Conservation (phyloP, 2,329 filamentous ascomycete species). For the Calonectria honghensis region DNA sequence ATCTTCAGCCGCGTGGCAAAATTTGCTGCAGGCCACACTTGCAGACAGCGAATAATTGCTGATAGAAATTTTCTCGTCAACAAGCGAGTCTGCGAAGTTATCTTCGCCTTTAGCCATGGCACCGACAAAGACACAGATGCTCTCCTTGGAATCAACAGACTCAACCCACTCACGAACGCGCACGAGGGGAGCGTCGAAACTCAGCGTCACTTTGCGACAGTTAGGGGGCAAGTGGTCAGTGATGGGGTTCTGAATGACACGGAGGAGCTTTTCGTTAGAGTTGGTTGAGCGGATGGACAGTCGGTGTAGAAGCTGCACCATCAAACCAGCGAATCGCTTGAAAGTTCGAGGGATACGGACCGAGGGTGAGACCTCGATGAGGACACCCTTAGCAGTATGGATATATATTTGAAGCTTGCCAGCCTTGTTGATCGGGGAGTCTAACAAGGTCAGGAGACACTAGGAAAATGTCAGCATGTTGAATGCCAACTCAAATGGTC, state of each 20-base stretch:
- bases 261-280: conserved; percentile 97
- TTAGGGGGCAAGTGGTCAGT: conserved; percentile 97
- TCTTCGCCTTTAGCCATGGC: conserved; percentile 99
- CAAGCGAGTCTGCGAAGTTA: conserved; percentile 94
- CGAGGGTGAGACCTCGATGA: conserved; percentile 98
- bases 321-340: conserved; percentile 98
- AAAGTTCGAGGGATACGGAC: conserved; percentile 98
- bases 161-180: conserved; percentile 93
- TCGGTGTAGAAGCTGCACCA: conserved; percentile 97
- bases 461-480: conserved; percentile 71
- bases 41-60: conserved; percentile 98
- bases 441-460: conserved; percentile 97
- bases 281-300: conserved; percentile 97
- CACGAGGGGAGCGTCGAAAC: conserved; percentile 92
- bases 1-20: conserved; percentile 98
- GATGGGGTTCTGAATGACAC: conserved; percentile 98
- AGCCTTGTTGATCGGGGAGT: conserved; percentile 99
- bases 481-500: conserved; percentile 61
- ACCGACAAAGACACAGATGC: conserved; percentile 97
- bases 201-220: conserved; percentile 97
- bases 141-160: conserved; percentile 86
- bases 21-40: conserved; percentile 99
- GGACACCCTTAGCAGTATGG: conserved; percentile 95
- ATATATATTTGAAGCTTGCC: conserved; percentile 99
- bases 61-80: conserved; percentile 98